phyloP scores from a whole-genome alignment of 2,329 filamentous ascomycete species.

The Fusarium penzigii region DNA sequence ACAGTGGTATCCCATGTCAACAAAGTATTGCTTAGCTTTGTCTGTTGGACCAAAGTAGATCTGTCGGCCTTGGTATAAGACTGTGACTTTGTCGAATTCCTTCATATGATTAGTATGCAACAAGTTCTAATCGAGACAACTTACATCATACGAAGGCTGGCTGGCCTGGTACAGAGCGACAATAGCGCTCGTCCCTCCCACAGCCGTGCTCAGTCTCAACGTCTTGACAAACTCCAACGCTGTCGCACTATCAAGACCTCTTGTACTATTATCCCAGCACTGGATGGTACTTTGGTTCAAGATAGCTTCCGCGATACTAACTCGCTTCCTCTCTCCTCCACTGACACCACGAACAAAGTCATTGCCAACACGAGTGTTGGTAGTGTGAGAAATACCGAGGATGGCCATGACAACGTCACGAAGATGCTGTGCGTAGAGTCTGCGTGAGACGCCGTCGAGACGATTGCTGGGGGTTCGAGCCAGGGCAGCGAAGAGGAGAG shows the following conservation, averaged over 20 bases:
- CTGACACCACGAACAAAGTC: conserved; percentile 63
- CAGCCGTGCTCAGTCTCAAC: conserved; percentile 59
- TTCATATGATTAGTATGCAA: no score
- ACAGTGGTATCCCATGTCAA: conserved; percentile 56
- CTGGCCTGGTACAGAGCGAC: conserved; percentile 68
- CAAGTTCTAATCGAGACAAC: conserved; percentile 4
- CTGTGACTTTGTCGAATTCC: conserved; percentile 65
- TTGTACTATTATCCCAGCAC: conserved; percentile 71
- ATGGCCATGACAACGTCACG: conserved; percentile 71
- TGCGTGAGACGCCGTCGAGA: conserved; percentile 54
- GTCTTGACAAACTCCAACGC: conserved; percentile 67
- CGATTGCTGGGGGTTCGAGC: conserved; percentile 62
- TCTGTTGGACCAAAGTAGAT: conserved; percentile 46
- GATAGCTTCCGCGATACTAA: conserved; percentile 37
- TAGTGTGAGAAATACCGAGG: conserved; percentile 68
- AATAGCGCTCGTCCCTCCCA: conserved; percentile 56
- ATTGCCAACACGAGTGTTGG: conserved; percentile 69
- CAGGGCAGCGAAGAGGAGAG: conserved; percentile 70
- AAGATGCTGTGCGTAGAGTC: conserved; percentile 57
- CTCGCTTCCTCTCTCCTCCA: conserved; percentile 52
- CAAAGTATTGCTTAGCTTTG: conserved; percentile 29
- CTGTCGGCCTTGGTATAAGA: conserved; percentile 68
- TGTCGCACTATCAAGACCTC: conserved; percentile 65
- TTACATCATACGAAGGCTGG: conserved; percentile 36
- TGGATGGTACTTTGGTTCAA: conserved; percentile 49